Evolutionary conservation across 2,329 filamentous ascomycete species (phyloP), one percentile per base, ranked within the genome.

Genomic region (Coniochaeta sp.): DNA sequence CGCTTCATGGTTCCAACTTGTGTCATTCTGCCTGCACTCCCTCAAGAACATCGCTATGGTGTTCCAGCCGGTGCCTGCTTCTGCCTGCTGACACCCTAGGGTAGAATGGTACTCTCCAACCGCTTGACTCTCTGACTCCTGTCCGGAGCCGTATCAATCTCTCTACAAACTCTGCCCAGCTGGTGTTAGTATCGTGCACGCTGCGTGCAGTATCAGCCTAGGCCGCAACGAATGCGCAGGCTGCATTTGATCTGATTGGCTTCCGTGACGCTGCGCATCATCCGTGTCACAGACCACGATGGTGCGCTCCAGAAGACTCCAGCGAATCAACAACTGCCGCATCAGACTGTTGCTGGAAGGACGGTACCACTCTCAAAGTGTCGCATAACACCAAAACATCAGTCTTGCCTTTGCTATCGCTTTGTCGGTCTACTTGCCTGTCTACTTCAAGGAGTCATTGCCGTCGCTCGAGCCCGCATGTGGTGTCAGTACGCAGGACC

Each of bases 261-360:
- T 24, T n/a, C 3, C 17, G 38, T 28, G 33, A 24, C 54, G 54
- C 54, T 57, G 54, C 34, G 54, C 34, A 57, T 34, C 54, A 34
- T 36, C 22, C 33, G 54, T 57, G 54, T 57, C 54, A 57, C 34
- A 57, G 17, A 14, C 9, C 4, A 57, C 33, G 22, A 36, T 26
- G 28, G 54, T 57, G 34, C n/a, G n/a, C n/a, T n/a, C n/a, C n/a
- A n/a, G n/a, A n/a, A n/a, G n/a, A n/a, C 16, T 56, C n/a, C 33
- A 57, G 31, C 54, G 54, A 57, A 36, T 57, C n/a, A 57, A 57
- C 19, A 57, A 34, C 54, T 57, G 54, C 31, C 54, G 54, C 54
- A 36, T 16, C 12, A 19, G 16, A n/a, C 14, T 16, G n/a, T 38
- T 38, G 19, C 8, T 52, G 47, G 14, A 17, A 7, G 47, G 14